Conservation (phyloP, 2,329 filamentous ascomycete genomes). For the Pochonia chlamydosporia region DNA sequence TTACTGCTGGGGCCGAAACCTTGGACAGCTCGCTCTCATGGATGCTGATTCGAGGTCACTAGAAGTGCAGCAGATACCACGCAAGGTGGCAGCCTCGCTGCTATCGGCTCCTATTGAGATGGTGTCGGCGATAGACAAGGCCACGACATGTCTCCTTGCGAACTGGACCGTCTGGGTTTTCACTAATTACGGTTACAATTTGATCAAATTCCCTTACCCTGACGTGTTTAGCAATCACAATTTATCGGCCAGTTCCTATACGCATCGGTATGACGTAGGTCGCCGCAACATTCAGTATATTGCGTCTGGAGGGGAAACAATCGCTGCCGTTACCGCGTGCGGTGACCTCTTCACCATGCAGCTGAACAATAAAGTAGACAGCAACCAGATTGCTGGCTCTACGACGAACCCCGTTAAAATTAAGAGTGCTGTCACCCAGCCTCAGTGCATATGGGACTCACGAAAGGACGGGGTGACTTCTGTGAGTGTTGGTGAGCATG, state of each 20-base stretch:
- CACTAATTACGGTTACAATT: constrained; percentile 93
- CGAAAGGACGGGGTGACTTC: constrained; percentile 83
- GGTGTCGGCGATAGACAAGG: constrained; percentile 84
- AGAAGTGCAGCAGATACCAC: constrained; percentile 73
- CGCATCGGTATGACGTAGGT: constrained; percentile 50
- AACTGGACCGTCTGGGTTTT: constrained; percentile 91
- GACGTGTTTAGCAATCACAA: constrained; percentile 68
- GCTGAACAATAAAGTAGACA: constrained; percentile 63
- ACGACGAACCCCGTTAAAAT: constrained; percentile 93
- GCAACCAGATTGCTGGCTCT: constrained; percentile 56
- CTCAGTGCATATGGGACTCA: constrained; percentile 82
- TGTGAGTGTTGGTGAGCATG: constrained; percentile 84
- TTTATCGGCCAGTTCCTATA: constrained; percentile 54
- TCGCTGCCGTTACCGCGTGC: constrained; percentile 76
- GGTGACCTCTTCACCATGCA: constrained; percentile 86
- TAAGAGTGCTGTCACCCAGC: constrained; percentile 69
- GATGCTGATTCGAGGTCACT: constrained; percentile 92
- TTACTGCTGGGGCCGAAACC: constrained; percentile 93
- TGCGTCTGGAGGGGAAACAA: constrained; percentile 81
- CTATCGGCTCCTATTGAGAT: constrained; percentile 61
- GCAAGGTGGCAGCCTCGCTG: constrained; percentile 82
- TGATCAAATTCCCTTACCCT: constrained; percentile 70
- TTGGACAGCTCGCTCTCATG: constrained; percentile 88
- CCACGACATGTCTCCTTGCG: constrained; percentile 78
- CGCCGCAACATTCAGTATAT: constrained; percentile 69